phyloP scores from a whole-genome alignment of 2,329 filamentous ascomycete genomes.

The Coniochaeta ligniaria region DNA sequence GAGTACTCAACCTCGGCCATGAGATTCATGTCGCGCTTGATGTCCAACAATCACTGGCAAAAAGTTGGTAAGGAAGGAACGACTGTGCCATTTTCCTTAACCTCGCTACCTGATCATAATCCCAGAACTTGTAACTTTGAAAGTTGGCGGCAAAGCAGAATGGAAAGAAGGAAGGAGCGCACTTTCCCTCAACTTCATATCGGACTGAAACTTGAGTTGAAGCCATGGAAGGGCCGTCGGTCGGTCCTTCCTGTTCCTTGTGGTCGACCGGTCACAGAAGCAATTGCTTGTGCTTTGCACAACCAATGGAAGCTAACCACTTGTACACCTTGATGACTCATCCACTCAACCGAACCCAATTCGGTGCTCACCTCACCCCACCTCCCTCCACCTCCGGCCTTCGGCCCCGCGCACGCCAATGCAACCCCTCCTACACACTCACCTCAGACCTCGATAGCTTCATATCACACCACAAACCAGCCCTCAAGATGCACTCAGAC shows the following conservation, averaged over 20 bases:
- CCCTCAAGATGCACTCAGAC: conserved; percentile 32
- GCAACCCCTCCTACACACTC: background rate
- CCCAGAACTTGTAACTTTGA: background rate
- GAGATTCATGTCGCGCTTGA: background rate
- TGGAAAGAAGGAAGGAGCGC: background rate
- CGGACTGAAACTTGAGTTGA: too few relatives aligned
- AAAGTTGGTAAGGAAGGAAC: background rate
- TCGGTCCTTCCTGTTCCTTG: background rate
- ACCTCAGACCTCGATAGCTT: background rate
- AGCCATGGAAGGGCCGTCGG: too few relatives aligned
- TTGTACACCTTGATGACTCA: background rate
- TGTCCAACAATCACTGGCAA: background rate
- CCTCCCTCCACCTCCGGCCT: background rate
- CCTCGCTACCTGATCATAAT: background rate
- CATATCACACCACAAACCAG: conserved; percentile 19
- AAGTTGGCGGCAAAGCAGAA: too few relatives aligned
- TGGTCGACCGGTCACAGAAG: too few relatives aligned
- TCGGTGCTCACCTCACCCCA: background rate
- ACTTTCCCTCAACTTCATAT: background rate
- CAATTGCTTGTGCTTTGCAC: too few relatives aligned
- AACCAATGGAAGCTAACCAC: too few relatives aligned
- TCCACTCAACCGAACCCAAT: background rate
- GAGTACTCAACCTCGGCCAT: background rate
- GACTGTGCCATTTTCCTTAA: background rate
- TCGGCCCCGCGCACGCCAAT: background rate